These are phyloP conservation scores for Globisporangium heterothallicum DNA, from an alignment of 352 stramenopile genomes.

Conservation along the genomic window DNA sequence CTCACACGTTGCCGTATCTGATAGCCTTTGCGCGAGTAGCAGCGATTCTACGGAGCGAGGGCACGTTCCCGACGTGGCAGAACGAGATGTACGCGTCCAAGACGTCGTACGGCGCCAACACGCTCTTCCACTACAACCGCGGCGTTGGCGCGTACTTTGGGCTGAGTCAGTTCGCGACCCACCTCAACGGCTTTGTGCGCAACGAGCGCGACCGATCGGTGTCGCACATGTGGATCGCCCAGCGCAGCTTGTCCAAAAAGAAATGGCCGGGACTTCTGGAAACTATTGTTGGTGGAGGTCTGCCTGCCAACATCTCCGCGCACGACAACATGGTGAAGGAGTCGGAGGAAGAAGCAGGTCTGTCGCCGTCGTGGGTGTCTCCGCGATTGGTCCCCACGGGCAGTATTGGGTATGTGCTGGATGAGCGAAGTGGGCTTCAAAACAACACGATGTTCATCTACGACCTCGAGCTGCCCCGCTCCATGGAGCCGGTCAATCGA, in stretches of 20 bases:
- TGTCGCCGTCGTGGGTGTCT: conserved; percentile 30
- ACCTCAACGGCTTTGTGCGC: conserved; percentile 68
- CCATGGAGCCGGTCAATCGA: conserved; percentile 32
- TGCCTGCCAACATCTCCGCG: conserved; percentile 40
- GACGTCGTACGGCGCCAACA: conserved; percentile 31
- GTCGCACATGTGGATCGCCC: conserved; percentile 59
- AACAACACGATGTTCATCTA: conserved; percentile 73
- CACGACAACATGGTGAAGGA: conserved; percentile 77
- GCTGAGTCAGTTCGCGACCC: conserved; percentile 57
- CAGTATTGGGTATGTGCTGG: conserved; percentile 51
- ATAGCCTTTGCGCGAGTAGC: conserved; percentile 39
- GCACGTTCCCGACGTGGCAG: conserved; percentile 48
- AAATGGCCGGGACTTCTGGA: conserved; percentile 49
- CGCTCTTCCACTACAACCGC: conserved; percentile 63
- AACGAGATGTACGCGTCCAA: conserved; percentile 58
- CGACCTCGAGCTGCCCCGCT: conserved; percentile 45
- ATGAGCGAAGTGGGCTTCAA: conserved; percentile 47
- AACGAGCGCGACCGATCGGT: conserved; percentile 12
- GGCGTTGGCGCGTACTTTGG: conserved; percentile 57
- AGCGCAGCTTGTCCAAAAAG: conserved; percentile 41
- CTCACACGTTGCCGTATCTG: neutral
- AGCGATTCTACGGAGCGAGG: conserved; percentile 33
- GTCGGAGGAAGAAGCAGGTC: conserved; percentile 49
- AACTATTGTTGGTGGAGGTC: conserved; percentile 56
- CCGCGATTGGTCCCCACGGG: conserved; percentile 30